Evolutionary conservation across 768 basidiomycete species (phyloP), one percentile per base, ranked within the genome.

Genomic region (Phanerochaete sordida): DNA sequence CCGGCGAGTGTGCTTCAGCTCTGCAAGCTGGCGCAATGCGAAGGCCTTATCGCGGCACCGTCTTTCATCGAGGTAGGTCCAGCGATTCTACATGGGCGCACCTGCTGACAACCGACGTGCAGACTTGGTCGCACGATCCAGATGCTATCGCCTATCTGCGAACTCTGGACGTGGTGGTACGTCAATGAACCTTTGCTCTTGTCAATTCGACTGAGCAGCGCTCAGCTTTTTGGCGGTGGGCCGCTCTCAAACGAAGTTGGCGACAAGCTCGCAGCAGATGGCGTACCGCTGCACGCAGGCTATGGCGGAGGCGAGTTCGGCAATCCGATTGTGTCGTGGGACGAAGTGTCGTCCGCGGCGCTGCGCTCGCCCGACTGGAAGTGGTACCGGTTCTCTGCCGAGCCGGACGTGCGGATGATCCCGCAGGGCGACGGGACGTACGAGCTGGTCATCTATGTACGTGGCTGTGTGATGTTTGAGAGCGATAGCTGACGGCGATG

Each of bases 241-340:
- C 66, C 66, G 2, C 37, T 67, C 4, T 63, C 66, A 2, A 19
- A 26, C 1, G 55, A 37, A 5, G 64, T 61, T 28, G 66, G 66
- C 12, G 49, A 53, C 31, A 67, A 59, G 35, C 35, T 67, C 7
- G 54, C 60, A 35, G 57, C 52, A 16, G 50, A 48, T 3, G 66
- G 66, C 19, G 62, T 64, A 1, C 58, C 33, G 7, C 26, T 67
- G n/a, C 52, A 43, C 4, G 37, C 64, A 2, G 46, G 15, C 9
- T 67, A 67, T 44, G 66, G 66, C 16, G 56, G 37, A 15, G 65
- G 61, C 1, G 66, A 67, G 49, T 51, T 56, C 8, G 64, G 64
- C 13, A 46, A 3, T 12, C 56, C 44, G 35, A 49, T 24, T 2
- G 11, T 39, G 21, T 9, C 15, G 19, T 39, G 23, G 28, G 30